Evolutionary conservation across 208 protist genomes (phyloP), one percentile per base, ranked within the genome.

Genomic region (Acanthamoeba royreba): DNA sequence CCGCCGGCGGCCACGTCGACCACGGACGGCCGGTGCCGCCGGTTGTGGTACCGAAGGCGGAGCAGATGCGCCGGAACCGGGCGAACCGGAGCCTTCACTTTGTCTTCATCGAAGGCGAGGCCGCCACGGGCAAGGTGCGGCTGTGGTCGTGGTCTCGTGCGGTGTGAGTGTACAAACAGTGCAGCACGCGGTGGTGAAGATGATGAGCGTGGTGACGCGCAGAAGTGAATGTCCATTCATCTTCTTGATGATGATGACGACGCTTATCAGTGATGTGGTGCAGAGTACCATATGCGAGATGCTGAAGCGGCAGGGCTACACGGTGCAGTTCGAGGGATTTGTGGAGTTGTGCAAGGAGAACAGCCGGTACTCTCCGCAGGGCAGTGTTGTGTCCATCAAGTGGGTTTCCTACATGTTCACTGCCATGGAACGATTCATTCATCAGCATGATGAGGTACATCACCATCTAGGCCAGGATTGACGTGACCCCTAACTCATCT

Each of bases 271-370:
- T 15, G 9, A 7, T 42, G 9, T 8, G 9, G n/a, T 35, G 61
- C 63, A 83, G 72, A 83, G 72, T 28, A 92, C 87, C 13, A 92
- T 92, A 3, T 92, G 87, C 9, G 42, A 92, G 87, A 4, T 79
- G 33, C 69, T 93, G 22, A 58, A 69, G 52, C 25, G 55, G 40
- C 72, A 49, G 25, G 90, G 90, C n/a, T 93, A 58, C 63, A 66
- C 52, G 2, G 90, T 93, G 0, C 49, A 66, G 55, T 93, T 86
- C 49, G 53, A 86, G n/a, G 53, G 72, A 42, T 92, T 92, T 25
- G 87, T 92, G 19, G 87, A 92, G 52, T 38, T 92, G 13, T 92
- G 87, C 35, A 92, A 92, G 25, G 66, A 92, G 72, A 92, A 92
- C 53, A 72, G 66, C 35, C 43, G 47, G 49, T 92, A 92, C 53